Conservation (phyloP, 257 asterid species). For the Paulownia fortunei region DNA sequence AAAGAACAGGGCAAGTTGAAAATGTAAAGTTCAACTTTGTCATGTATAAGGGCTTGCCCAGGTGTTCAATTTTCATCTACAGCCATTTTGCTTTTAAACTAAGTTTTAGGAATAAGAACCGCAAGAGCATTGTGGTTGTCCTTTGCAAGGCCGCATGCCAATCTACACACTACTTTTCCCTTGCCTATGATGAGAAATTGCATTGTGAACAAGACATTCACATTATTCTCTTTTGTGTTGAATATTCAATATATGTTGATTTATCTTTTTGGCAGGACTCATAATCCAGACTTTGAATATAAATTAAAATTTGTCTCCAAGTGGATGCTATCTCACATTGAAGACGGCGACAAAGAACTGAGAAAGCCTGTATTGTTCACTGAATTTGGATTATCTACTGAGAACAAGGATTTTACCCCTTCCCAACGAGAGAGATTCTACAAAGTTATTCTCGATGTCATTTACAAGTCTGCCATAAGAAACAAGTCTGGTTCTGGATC, state of each 20-base stretch:
- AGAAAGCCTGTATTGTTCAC: conserved; percentile 87
- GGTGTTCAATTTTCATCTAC: too few relatives aligned
- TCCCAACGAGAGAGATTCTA: conserved; percentile 68
- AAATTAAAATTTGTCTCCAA: conserved; percentile 71
- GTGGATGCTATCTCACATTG: conserved; percentile 98
- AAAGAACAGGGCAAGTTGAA: conserved; percentile 1
- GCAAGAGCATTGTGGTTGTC: too few relatives aligned
- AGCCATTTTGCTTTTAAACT: not conserved
- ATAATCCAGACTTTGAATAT: conserved; percentile 69
- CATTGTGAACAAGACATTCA: not conserved
- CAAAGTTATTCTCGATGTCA: conserved; percentile 73
- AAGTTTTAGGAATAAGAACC: not conserved
- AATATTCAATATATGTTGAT: not conserved
- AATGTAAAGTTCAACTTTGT: not conserved
- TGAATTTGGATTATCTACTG: conserved; percentile 83
- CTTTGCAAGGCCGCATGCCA: too few relatives aligned
- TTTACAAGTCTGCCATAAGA: conserved; percentile 71
- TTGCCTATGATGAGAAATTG: not conserved
- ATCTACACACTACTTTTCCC: too few relatives aligned
- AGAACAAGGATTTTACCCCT: conserved; percentile 73
- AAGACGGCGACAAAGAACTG: conserved; percentile 93
- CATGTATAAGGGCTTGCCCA: not conserved
- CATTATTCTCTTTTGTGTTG: not conserved
- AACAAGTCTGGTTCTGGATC: conserved; percentile 84
- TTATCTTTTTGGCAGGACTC: conserved; percentile 63